A percentile compares a stretch with the other conserved stretches of the same genome.
Conservation (phyloP, 164 flowering plant species). For the Magnolia sinica region DNA sequence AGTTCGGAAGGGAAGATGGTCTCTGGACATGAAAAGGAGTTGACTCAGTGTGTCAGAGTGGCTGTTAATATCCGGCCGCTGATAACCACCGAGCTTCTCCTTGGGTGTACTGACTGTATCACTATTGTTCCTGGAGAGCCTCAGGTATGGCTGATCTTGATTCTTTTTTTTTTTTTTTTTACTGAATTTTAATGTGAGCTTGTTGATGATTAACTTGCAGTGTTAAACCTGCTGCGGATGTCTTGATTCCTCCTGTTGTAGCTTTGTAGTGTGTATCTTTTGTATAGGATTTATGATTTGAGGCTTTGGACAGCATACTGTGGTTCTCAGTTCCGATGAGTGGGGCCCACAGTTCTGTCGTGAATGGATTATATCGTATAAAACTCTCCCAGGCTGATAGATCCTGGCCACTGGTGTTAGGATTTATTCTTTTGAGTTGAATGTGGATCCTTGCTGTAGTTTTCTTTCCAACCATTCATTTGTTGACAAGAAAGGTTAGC, state of each 20-base stretch:
- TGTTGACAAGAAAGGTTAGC: too few relatives aligned
- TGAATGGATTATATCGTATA: too few relatives aligned
- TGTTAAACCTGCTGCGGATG: not conserved
- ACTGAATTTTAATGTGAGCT: not conserved
- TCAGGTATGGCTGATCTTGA: conserved; percentile 46
- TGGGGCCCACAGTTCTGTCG: too few relatives aligned
- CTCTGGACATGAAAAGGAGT: conserved; percentile 25
- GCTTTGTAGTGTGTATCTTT: not conserved
- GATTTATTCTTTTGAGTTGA: too few relatives aligned
- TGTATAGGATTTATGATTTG: too few relatives aligned
- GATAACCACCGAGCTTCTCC: conserved; percentile 66
- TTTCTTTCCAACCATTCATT: too few relatives aligned
- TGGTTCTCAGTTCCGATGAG: too few relatives aligned
- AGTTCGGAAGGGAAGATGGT: not conserved
- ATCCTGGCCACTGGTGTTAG: too few relatives aligned
- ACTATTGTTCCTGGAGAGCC: conserved; percentile 69
- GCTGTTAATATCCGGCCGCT: conserved; percentile 88
- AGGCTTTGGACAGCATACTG: too few relatives aligned
- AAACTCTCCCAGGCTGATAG: too few relatives aligned
- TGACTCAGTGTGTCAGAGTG: conserved; percentile 63
- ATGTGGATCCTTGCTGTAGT: too few relatives aligned
- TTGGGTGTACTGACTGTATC: conserved; percentile 84
- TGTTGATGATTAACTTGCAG: not conserved
- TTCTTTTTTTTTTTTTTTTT: not conserved
- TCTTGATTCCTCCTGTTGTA: not conserved